Base-by-base conservation (phyloP, 257 asterid genomes). In the Ehretia macrophylla region DNA sequence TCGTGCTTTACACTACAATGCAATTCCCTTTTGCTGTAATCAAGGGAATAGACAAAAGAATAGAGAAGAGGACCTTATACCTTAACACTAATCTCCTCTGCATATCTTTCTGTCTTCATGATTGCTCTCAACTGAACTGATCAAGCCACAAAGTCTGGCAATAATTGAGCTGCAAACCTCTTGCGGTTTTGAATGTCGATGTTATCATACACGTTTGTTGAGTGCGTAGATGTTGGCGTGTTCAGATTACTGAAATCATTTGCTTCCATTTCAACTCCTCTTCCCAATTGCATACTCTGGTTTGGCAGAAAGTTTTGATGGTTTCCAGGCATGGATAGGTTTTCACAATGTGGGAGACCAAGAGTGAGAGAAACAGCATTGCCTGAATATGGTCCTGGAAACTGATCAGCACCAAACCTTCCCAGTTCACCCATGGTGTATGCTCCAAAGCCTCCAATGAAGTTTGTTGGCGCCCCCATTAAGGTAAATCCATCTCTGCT, bases 61-160 rank as follows among this genome's bases (percentile, higher is more conserved):
- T 48, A 48, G 35, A 1, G 35, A 27, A 27, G 35, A 27, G 35
- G 35, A 27, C 35, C 35, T 27, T 27, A 27, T 27, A 27, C 35
- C 35, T 27, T 27, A 27, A 27, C 35, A 27, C 4, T 27, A 27
- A n/a, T 6, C 35, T 27, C 35, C 35, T 27, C 35, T 27, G 35
- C 35, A 8, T 49, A n/a, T 49, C 23, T 17, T 49, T 49, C 12
- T 49, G 54, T 21, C 54, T 21, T 17, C 22, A 49, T 49, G 14
- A 49, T 49, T n/a, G 8, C 20, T n/a, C 16, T n/a, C n/a, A n/a
- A 8, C 3, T 49, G 11, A 49, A 49, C 42, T 52, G 17, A 20
- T 63, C 85, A 83, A 37, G 88, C 56, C 65, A 85, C 85, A 32
- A 83, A 83, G 51, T 85, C 90, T 5, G 81, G 83, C 37, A 85